Evolutionary conservation across 1,284 basidiomycete species (phyloP).

Genomic region (Laetiporus sulphureus): DNA sequence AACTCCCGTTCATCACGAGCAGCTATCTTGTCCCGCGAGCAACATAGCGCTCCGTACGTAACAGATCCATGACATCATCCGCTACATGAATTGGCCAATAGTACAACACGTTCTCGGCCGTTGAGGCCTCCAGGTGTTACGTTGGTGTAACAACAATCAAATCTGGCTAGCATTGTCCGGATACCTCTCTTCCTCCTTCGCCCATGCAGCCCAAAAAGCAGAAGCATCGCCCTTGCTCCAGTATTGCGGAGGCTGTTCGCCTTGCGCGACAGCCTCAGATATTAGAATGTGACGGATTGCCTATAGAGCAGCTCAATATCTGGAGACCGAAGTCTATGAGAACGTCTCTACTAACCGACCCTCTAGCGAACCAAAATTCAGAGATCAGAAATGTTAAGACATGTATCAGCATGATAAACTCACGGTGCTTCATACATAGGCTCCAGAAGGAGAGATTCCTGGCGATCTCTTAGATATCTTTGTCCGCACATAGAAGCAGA

Average conservation of each 20-base stretch:
- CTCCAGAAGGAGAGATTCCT: conserved; percentile 77
- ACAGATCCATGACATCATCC: too few species aligned
- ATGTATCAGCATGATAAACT: too few species aligned
- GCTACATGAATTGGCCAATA: not conserved
- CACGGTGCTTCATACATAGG: conserved; percentile 90
- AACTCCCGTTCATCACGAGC: too few species aligned
- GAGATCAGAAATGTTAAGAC: too few species aligned
- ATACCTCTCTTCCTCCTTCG: conserved; percentile 40
- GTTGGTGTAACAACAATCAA: too few species aligned
- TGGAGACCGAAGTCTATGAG: not conserved
- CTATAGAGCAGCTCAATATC: too few species aligned
- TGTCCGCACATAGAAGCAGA: too few species aligned
- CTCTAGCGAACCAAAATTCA: not conserved
- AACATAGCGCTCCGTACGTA: too few species aligned
- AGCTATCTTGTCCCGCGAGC: too few species aligned
- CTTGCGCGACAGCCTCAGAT: conserved; percentile 44
- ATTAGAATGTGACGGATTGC: conserved; percentile 58
- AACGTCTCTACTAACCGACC: not conserved
- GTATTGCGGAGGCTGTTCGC: conserved; percentile 46
- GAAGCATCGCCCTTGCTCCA: conserved; percentile 53
- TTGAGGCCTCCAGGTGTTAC: too few species aligned
- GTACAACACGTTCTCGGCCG: not conserved
- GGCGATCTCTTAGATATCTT: too few species aligned
- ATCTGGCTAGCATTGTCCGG: conserved; percentile 5
- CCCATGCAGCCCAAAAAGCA: conserved; percentile 46